These are phyloP conservation scores for Brassica cretica DNA, from an alignment of 345 rosid genomes.

Conservation along the genomic window DNA sequence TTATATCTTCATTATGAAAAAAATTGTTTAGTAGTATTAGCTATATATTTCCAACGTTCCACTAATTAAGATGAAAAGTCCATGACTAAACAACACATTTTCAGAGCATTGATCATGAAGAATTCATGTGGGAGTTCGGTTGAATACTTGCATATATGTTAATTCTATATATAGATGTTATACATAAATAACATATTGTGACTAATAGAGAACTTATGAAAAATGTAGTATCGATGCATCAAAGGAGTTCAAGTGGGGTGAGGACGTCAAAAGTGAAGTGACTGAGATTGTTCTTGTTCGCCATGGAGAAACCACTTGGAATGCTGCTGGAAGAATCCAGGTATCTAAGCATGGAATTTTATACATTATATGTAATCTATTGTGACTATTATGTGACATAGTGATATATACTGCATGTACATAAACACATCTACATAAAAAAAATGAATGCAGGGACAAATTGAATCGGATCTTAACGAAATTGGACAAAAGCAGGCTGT, in stretches of 20 bases:
- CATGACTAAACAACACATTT: not conserved
- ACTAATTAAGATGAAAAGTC: not conserved
- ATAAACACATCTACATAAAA: not conserved
- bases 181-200: not conserved
- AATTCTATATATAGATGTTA: not conserved
- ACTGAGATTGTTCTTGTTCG: slow-evolving; percentile 47
- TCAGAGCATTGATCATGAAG: not conserved
- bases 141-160: not conserved
- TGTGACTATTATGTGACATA: not conserved
- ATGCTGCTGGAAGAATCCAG: slow-evolving; percentile 45
- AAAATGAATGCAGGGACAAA: slow-evolving; percentile 36
- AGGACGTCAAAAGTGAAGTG: slow-evolving; percentile 26
- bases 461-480: slow-evolving; percentile 42
- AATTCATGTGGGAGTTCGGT: not conserved
- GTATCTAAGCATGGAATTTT: slow-evolving; percentile 16
- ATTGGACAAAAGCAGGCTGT: slow-evolving; percentile 45
- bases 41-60: not conserved
- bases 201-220: not conserved
- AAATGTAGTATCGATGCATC: slow-evolving; percentile 28
- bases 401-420: not conserved
- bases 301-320: slow-evolving; percentile 47
- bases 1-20: not conserved
- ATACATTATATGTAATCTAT: not conserved
- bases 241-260: slow-evolving; percentile 27
- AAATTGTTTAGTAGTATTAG: not conserved